These are phyloP conservation scores for Sporothrix schenckii DNA, from an alignment of 2,329 filamentous ascomycete species.

Conservation along the genomic window DNA sequence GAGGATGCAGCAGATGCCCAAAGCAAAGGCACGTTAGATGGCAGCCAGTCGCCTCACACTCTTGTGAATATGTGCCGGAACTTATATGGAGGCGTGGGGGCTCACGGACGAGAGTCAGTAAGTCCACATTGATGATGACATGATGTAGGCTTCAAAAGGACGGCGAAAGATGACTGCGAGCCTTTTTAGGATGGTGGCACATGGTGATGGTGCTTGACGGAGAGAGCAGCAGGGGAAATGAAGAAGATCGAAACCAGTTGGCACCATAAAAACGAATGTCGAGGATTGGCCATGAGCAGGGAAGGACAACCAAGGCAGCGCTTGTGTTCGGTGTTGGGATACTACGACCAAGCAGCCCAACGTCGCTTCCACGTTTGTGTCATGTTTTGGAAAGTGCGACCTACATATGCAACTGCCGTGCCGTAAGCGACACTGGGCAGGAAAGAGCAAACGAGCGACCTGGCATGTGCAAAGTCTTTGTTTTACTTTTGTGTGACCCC, in stretches of 20 bases:
- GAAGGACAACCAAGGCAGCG: not conserved
- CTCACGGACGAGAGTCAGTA: not conserved
- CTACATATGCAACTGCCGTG: not conserved
- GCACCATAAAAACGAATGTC: not conserved
- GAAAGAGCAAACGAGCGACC: constrained; percentile 11
- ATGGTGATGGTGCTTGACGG: not conserved
- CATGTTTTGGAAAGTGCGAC: constrained; percentile 12
- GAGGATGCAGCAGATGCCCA: not conserved
- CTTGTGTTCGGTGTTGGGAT: not conserved
- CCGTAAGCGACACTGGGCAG: not conserved
- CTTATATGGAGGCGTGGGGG: not conserved
- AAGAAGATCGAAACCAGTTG: not conserved
- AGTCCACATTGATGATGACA: no score
- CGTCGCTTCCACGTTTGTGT: not conserved
- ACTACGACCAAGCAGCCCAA: not conserved
- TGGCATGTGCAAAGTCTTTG: not conserved
- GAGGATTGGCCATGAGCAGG: not conserved
- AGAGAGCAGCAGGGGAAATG: not conserved
- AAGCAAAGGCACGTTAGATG: not conserved
- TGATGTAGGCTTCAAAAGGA: not conserved
- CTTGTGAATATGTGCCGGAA: not conserved
- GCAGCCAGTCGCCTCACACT: not conserved
- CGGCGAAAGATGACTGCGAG: not conserved
- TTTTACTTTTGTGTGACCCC: not conserved
- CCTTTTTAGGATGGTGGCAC: not conserved